Evolutionary conservation across 139 green algal genomes (phyloP).

Genomic region (Zygnema cylindricum): DNA sequence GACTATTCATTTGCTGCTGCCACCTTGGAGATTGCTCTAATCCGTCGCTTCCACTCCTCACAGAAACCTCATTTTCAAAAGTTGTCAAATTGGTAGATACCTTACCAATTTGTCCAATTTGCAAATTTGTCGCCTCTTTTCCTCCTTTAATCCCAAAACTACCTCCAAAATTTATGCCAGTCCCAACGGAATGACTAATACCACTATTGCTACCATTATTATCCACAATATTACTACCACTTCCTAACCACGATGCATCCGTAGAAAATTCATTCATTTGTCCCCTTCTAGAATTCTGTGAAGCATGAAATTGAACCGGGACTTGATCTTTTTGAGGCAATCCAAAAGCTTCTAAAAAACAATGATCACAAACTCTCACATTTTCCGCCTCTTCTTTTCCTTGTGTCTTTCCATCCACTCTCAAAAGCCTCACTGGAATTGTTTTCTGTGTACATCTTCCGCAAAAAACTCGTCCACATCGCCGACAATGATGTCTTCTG

Average conservation of each 20-base stretch:
- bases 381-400: slow-evolving; percentile 5
- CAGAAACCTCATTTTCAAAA: neutral
- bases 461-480: slow-evolving; percentile 56
- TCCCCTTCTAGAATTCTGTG: neutral
- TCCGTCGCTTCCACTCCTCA: neutral
- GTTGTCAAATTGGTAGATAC: neutral
- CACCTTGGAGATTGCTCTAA: neutral
- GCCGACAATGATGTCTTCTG: slow-evolving; percentile 53
- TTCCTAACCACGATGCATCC: neutral
- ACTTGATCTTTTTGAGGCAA: neutral
- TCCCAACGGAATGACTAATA: neutral
- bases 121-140: neutral
- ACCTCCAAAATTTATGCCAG: neutral
- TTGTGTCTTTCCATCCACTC: neutral
- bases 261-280: neutral
- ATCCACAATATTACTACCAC: neutral
- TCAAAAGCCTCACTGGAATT: slow-evolving; percentile 38
- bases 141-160: neutral
- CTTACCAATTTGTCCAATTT: neutral
- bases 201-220: slow-evolving; percentile 7
- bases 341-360: slow-evolving; percentile 25
- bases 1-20: neutral
- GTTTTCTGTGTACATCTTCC: slow-evolving; percentile 46
- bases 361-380: slow-evolving; percentile 48
- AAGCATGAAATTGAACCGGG: neutral